A percentile compares a stretch with the other conserved stretches of the same genome.
These are phyloP conservation scores for Eurotiales sp. DNA, from an alignment of 2,329 filamentous ascomycete genomes.

Conservation along the genomic window DNA sequence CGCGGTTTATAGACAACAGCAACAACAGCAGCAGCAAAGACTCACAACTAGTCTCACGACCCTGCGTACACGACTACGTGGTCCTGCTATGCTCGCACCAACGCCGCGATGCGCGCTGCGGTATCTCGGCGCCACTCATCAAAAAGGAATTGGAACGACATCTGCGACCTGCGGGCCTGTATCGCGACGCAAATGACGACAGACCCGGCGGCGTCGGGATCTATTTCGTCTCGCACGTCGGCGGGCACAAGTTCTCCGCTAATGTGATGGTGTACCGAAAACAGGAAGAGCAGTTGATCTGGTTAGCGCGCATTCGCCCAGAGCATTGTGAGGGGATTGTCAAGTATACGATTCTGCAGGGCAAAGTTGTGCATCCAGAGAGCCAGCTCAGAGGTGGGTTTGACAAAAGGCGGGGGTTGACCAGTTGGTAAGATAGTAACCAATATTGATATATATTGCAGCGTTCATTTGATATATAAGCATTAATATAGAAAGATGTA, in stretches of 20 bases:
- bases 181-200: slow-evolving; percentile 76
- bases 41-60: slow-evolving; percentile 43
- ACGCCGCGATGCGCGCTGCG: slow-evolving; percentile 85
- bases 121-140: slow-evolving; percentile 79
- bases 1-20: slow-evolving; percentile 52
- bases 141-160: slow-evolving; percentile 79
- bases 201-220: slow-evolving; percentile 81
- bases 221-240: slow-evolving; percentile 89
- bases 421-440: slow-evolving; percentile 51
- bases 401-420: slow-evolving; percentile 67
- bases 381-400: slow-evolving; percentile 80
- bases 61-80: slow-evolving; percentile 74
- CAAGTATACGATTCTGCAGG: slow-evolving; percentile 77
- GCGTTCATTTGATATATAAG: neutral
- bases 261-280: slow-evolving; percentile 83
- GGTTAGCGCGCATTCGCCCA: slow-evolving; percentile 79
- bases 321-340: slow-evolving; percentile 88
- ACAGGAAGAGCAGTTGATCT: slow-evolving; percentile 56
- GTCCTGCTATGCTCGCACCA: slow-evolving; percentile 86
- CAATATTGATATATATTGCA: neutral
- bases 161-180: slow-evolving; percentile 72
- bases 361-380: slow-evolving; percentile 84
- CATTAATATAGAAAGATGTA: no score
- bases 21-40: slow-evolving; percentile 15
- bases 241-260: slow-evolving; percentile 89